Percentiles rank a stretch among this genome's conserved stretches.
phyloP scores from a whole-genome alignment of 495 filamentous ascomycete genomes.

The Penicillium dipodomyicola region DNA sequence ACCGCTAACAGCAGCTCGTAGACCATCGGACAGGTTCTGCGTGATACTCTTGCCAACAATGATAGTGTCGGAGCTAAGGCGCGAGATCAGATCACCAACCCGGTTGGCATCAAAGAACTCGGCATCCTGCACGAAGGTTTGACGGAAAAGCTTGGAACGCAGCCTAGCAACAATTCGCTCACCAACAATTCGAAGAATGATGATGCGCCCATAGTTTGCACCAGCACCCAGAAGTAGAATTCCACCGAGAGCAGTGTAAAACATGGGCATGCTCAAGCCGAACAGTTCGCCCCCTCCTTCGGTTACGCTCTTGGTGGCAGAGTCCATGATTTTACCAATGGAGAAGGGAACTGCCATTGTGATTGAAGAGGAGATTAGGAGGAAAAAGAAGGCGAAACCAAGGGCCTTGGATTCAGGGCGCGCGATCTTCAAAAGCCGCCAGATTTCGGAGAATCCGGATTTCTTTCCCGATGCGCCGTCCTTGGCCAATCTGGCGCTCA shows the following conservation, averaged over 20 bases:
- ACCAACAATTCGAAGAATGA: constrained; percentile 91
- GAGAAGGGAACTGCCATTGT: constrained; percentile 96
- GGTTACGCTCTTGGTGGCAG: constrained; percentile 59
- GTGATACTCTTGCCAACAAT: constrained; percentile 98
- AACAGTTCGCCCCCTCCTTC: constrained; percentile 59
- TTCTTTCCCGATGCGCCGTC: constrained; percentile 65
- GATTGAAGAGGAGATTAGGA: constrained; percentile 82
- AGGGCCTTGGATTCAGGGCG: constrained; percentile 77
- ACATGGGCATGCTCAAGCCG: constrained; percentile 69
- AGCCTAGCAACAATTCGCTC: constrained; percentile 90
- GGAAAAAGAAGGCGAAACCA: constrained; percentile 72
- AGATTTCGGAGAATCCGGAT: constrained; percentile 70
- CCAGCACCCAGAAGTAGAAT: constrained; percentile 70
- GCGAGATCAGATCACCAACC: constrained; percentile 91
- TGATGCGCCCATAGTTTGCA: constrained; percentile 91
- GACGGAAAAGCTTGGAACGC: constrained; percentile 82
- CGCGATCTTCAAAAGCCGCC: constrained; percentile 86
- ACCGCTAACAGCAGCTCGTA: constrained; percentile 84
- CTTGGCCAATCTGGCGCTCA: constrained; percentile 80
- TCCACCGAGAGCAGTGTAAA: constrained; percentile 71
- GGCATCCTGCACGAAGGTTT: constrained; percentile 90
- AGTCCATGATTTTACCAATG: constrained; percentile 91
- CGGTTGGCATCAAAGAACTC: constrained; percentile 99
- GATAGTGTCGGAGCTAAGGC: constrained; percentile 91
- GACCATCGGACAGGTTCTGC: constrained; percentile 92